Evolutionary conservation across 306 rosid species (phyloP), one percentile per base, ranked within the genome.

Genomic region (Malus sieversii): DNA sequence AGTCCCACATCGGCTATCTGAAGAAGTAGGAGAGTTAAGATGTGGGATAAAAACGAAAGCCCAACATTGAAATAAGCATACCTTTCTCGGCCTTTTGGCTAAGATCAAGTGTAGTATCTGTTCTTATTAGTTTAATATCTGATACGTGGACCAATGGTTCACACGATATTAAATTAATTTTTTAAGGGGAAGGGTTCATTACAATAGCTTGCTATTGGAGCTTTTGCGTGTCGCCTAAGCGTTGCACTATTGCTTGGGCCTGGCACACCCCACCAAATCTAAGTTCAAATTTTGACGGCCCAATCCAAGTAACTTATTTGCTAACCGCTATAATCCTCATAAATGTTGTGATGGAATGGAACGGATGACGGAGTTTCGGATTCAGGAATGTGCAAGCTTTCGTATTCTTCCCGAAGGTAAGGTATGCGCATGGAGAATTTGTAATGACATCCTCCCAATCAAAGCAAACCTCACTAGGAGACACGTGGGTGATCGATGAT

Each of bases 31-130:
- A 18, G 11, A 70, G 20, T 2, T 0, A 4, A 2, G 10, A 18
- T 2, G 73, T 16, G 40, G 29, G 2, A 69, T 46, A 46, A 69
- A 45, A 27, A 0, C 10, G 4, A 3, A 4, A 2, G 25, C 16
- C 62, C 22, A 19, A 51, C 0, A 5, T 0, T 0, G 0, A 0
- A 0, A 2, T 0, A 33, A 1, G 9, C 53, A 29, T 74, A 45
- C 32, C 20, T 48, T 48, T 48, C 20, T 62, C 63, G 71, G 78
- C 48, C 63, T 75, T 75, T 45, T 74, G 48, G 70, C 33, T 74
- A 62, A 62, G 70, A 62, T 74, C 22, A 74, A 62, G 48, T 64
- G 63, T 71, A 52, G 48, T 71, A 71, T 71, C 48, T 71, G 64
- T 71, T 71, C 46, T 71, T 71, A 71, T 71, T 13, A 74, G 58